phyloP scores from a whole-genome alignment of 2,329 filamentous ascomycete genomes.

The Colletotrichum truncatum region DNA sequence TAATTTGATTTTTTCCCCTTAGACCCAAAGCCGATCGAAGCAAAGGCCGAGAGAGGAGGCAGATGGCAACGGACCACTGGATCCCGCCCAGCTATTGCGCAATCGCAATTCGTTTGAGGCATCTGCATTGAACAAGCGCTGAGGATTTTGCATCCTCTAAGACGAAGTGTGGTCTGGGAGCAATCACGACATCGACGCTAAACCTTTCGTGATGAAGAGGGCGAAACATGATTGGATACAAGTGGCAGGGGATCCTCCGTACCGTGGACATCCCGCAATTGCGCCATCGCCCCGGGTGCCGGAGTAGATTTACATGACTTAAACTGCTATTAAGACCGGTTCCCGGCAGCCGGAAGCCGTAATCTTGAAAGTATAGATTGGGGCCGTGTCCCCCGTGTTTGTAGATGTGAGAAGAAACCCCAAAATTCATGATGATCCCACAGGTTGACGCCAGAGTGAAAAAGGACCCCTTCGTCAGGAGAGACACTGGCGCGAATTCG shows the following conservation, averaged over 20 bases:
- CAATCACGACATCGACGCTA: slow-evolving; percentile 64
- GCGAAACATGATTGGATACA: slow-evolving; percentile 46
- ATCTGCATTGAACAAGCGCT: slow-evolving; percentile 19
- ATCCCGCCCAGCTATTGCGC: slow-evolving; percentile 41
- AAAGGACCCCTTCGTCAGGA: not conserved
- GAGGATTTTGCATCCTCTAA: slow-evolving; percentile 25
- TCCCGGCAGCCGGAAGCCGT: slow-evolving; percentile 26
- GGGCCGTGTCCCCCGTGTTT: slow-evolving; percentile 1
- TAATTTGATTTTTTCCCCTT: slow-evolving; percentile 27
- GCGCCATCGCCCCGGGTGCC: slow-evolving; percentile 30
- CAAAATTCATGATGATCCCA: not conserved
- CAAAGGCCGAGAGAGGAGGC: slow-evolving; percentile 11
- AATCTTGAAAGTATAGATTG: slow-evolving; percentile 8
- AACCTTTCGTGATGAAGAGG: slow-evolving; percentile 54
- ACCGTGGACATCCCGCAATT: slow-evolving; percentile 31
- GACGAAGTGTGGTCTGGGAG: slow-evolving; percentile 39
- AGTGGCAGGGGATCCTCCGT: slow-evolving; percentile 18
- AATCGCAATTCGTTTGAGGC: slow-evolving; percentile 40
- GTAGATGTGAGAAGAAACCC: not conserved
- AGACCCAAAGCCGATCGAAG: slow-evolving; percentile 18
- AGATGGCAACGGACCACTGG: not conserved
- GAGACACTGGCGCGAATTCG: slow-evolving; percentile 12
- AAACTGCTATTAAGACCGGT: slow-evolving; percentile 9
- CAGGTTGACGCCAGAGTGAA: not conserved
- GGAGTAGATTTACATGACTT: slow-evolving; percentile 17